Percentiles rank a stretch among this genome's conserved stretches.
Conservation (phyloP, 1,284 basidiomycete species). For the Taiwanofungus camphoratus region DNA sequence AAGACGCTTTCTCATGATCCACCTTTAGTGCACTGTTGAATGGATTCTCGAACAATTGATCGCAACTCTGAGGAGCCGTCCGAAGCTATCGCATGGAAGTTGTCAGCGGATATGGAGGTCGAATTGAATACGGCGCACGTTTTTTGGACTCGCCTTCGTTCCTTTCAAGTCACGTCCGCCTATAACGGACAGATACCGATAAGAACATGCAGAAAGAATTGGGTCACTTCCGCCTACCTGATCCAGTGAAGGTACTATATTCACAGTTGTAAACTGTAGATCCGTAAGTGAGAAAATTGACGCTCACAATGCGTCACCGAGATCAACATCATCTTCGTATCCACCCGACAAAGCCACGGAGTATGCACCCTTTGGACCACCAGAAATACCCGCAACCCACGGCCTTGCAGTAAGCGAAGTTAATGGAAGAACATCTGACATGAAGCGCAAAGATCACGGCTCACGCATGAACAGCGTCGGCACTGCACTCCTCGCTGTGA, state of each 20-base stretch:
- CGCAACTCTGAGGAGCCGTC: constrained; percentile 75
- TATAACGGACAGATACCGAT: constrained; percentile 14
- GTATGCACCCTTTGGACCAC: constrained; percentile 63
- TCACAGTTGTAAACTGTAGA: not conserved
- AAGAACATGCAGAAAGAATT: constrained; percentile 1
- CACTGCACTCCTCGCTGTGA: constrained; percentile 56
- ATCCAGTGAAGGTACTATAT: constrained; percentile 68
- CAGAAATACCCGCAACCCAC: constrained; percentile 73
- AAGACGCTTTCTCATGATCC: constrained; percentile 7
- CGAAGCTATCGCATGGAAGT: constrained; percentile 50
- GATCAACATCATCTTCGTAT: constrained; percentile 80
- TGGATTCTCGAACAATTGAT: constrained; percentile 70
- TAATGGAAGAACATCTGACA: not conserved
- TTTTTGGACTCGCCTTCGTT: constrained; percentile 70
- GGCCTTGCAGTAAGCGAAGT: constrained; percentile 40
- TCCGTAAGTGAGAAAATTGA: not conserved
- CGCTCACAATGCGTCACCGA: constrained; percentile 75
- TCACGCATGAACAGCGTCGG: constrained; percentile 71
- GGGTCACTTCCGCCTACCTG: constrained; percentile 35
- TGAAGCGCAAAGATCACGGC: constrained; percentile 21
- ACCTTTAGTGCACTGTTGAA: constrained; percentile 69
- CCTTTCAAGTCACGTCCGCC: constrained; percentile 81
- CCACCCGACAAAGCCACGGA: constrained; percentile 79
- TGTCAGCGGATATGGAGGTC: not conserved
- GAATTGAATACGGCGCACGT: constrained; percentile 44